Conservation (phyloP, 768 basidiomycete species). For the Mycena galopus region DNA sequence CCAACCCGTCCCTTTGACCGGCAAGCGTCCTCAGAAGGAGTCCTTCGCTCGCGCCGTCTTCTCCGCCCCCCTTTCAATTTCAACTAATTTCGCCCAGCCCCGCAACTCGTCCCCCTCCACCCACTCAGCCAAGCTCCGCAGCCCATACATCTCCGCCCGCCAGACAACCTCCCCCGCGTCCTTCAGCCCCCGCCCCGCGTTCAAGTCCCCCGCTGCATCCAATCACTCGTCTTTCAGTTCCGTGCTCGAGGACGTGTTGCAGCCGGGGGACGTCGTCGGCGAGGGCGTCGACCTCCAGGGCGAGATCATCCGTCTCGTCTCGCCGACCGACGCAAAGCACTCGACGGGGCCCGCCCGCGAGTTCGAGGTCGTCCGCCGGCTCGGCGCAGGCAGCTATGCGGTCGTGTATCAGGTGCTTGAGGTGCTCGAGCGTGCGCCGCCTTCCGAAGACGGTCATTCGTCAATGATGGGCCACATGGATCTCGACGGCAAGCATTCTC, state of each 20-base stretch:
- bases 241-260: conserved; percentile 71
- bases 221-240: conserved; percentile 56
- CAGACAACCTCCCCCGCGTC: conserved; percentile 47
- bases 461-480: conserved; percentile 70
- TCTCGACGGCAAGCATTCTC: conserved; percentile 54
- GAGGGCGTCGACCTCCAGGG: conserved; percentile 76
- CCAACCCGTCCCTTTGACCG: conserved; percentile 37
- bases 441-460: conserved; percentile 69
- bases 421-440: conserved; percentile 63
- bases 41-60: conserved; percentile 45
- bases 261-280: conserved; percentile 80
- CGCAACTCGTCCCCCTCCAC: conserved; percentile 42
- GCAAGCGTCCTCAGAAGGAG: conserved; percentile 58
- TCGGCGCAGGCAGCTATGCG: conserved; percentile 93
- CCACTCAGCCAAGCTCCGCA: conserved; percentile 51
- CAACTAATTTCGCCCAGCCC: conserved; percentile 42
- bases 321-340: conserved; percentile 45
- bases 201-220: conserved; percentile 46
- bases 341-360: conserved; percentile 67
- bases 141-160: conserved; percentile 55
- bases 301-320: conserved; percentile 72
- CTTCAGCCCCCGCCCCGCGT: conserved; percentile 43
- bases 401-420: conserved; percentile 94
- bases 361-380: conserved; percentile 87
- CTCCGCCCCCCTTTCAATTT: conserved; percentile 43